Percentiles rank a stretch among this genome's conserved stretches.
phyloP scores from a whole-genome alignment of 306 rosid species.

The Mimosa bimucronata region DNA sequence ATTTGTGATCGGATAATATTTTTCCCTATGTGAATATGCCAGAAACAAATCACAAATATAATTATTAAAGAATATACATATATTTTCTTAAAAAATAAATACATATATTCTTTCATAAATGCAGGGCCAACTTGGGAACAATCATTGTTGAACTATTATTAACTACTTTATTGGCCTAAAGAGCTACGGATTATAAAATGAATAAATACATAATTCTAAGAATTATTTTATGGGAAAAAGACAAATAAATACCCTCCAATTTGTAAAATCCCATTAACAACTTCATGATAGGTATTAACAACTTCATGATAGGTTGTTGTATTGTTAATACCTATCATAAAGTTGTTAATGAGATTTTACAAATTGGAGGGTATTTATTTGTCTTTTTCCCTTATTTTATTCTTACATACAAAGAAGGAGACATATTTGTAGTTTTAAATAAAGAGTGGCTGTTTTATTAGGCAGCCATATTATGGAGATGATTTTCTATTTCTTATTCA shows the following conservation, averaged over 20 bases:
- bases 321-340: no score
- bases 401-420: background rate
- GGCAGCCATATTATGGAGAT: background rate
- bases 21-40: no score
- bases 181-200: background rate
- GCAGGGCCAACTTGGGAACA: background rate
- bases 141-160: background rate
- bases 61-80: background rate
- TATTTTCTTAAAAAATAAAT: background rate
- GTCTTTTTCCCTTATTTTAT: no score
- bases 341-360: no score
- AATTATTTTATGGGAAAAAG: no score
- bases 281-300: no score
- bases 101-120: no score
- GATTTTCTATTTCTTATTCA: background rate
- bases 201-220: background rate
- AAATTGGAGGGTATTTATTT: no score
- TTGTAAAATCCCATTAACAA: no score
- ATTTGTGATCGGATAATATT: background rate
- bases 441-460: background rate
- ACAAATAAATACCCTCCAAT: no score
- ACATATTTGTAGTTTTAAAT: constrained; percentile 12
- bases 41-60: no score
- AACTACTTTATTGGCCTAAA: background rate
- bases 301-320: no score